Percentiles rank a stretch among this genome's conserved stretches.
These are phyloP conservation scores for Coprinellus micaceus DNA, from an alignment of 768 basidiomycete genomes.

Conservation along the genomic window DNA sequence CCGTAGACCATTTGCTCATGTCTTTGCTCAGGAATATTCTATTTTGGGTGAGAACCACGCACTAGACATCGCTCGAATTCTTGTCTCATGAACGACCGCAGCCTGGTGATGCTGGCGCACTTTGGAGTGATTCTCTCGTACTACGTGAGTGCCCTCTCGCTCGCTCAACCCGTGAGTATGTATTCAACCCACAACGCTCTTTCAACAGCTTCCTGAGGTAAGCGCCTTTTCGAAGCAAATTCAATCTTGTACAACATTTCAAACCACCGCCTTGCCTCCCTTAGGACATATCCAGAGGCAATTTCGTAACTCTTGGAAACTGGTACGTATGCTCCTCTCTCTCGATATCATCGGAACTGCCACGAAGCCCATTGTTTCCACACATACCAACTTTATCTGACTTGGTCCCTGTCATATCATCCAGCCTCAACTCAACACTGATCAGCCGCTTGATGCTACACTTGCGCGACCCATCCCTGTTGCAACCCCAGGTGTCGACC, in stretches of 20 bases:
- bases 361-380: neutral
- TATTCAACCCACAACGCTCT: neutral
- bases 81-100: too few relatives aligned
- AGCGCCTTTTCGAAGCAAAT: too few relatives aligned
- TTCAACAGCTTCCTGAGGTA: neutral
- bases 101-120: constrained; percentile 6
- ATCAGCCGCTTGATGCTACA: constrained; percentile 31
- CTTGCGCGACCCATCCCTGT: constrained; percentile 23
- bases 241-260: constrained; percentile 11
- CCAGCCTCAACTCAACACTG: constrained; percentile 15
- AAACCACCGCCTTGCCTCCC: constrained; percentile 13
- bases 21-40: neutral
- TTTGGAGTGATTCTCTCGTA: constrained; percentile 6
- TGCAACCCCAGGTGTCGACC: neutral
- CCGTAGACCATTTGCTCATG: neutral
- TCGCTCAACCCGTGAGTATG: neutral
- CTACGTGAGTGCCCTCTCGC: constrained; percentile 1
- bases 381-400: neutral
- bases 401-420: neutral
- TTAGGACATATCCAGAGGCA: constrained; percentile 11
- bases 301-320: constrained; percentile 4
- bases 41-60: neutral
- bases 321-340: constrained; percentile 19
- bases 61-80: too few relatives aligned
- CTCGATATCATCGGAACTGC: constrained; percentile 4